Conservation (phyloP, 2,329 filamentous ascomycete species). For the Penicillium sp. region DNA sequence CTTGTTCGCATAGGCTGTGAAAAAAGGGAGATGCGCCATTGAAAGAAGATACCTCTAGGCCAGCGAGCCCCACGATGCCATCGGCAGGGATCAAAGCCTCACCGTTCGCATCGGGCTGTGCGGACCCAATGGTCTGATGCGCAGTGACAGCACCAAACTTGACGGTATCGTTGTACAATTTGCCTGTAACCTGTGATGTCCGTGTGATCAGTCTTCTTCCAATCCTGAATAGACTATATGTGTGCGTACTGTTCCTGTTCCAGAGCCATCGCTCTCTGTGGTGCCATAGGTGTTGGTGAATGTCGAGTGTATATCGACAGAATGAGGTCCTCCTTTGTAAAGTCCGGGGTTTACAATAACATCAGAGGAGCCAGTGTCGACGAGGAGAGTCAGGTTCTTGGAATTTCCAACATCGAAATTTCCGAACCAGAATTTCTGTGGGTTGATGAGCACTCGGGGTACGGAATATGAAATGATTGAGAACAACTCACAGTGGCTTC, state of each 20-base stretch:
- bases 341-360: conserved; percentile 8
- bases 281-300: conserved; percentile 10
- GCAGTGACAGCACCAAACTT: conserved; percentile 9
- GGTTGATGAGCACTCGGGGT: not conserved
- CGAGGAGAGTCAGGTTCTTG: conserved; percentile 7
- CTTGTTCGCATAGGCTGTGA: conserved; percentile 11
- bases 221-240: not conserved
- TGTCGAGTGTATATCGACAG: conserved; percentile 4
- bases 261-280: conserved; percentile 13
- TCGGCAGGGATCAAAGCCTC: conserved; percentile 7
- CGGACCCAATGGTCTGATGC: conserved; percentile 10
- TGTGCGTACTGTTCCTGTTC: conserved; percentile 5
- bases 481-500: not conserved
- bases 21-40: conserved; percentile 9
- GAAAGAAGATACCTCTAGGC: conserved; percentile 6
- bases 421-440: conserved; percentile 9
- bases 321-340: conserved; percentile 2
- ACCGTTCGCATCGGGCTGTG: not conserved
- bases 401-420: conserved; percentile 10
- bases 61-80: conserved; percentile 12
- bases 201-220: not conserved
- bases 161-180: conserved; percentile 14
- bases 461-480: not conserved
- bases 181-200: conserved; percentile 6
- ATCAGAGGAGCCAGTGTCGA: conserved; percentile 11